Evolutionary conservation across 2,329 filamentous ascomycete species (phyloP).

Genomic region (Dothistroma septosporum): DNA sequence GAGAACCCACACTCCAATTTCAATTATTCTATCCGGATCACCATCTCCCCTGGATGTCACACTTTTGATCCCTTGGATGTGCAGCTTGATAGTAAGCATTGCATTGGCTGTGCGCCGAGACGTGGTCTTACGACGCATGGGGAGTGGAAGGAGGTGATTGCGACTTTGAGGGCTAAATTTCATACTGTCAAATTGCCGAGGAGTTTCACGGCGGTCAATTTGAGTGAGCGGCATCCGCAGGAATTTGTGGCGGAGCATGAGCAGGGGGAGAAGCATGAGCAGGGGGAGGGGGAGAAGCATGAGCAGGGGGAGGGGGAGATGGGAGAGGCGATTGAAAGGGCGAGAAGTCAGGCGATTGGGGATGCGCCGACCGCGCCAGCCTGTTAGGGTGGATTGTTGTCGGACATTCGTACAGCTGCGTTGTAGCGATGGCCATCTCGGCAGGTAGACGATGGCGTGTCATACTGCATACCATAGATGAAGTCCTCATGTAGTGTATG

Average conservation of each 20-base stretch:
- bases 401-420: too few relatives aligned
- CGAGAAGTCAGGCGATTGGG: conserved; percentile 34
- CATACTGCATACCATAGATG: too few relatives aligned
- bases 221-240: conserved; percentile 47
- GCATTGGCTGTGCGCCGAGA: conserved; percentile 89
- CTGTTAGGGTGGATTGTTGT: too few relatives aligned
- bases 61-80: conserved; percentile 95
- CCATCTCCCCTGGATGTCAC: conserved; percentile 91
- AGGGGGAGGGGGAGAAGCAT: conserved; percentile 8
- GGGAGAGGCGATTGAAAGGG: conserved; percentile 35
- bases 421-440: too few relatives aligned
- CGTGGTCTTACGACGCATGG: conserved; percentile 84
- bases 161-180: conserved; percentile 90
- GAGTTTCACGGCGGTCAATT: conserved; percentile 49
- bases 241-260: conserved; percentile 34
- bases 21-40: conserved; percentile 94
- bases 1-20: conserved; percentile 45
- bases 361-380: conserved; percentile 27
- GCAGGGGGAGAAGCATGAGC: too few relatives aligned
- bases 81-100: conserved; percentile 91
- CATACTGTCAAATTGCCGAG: conserved; percentile 62
- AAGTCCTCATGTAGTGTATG: too few relatives aligned
- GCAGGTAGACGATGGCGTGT: too few relatives aligned
- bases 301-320: conserved; percentile 9
- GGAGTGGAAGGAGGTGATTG: conserved; percentile 96